Evolutionary conservation across 1,284 basidiomycete genomes (phyloP).

Genomic region (Amylostereum areolatum): DNA sequence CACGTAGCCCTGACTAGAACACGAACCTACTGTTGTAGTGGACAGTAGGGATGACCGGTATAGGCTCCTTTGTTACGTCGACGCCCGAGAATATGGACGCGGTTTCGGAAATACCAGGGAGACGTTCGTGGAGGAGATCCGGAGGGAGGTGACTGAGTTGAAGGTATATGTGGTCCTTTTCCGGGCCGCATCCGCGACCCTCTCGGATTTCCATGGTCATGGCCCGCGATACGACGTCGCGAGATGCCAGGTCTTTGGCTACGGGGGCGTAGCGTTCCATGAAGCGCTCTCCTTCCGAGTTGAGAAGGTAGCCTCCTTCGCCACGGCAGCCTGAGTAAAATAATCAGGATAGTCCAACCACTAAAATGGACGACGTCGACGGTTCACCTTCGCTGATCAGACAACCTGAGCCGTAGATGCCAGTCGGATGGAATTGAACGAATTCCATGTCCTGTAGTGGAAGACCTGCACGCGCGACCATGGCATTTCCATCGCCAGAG

Average conservation of each 20-base stretch:
- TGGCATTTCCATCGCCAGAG: constrained; percentile 98
- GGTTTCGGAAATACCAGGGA: constrained; percentile 99
- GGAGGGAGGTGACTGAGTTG: constrained; percentile 97
- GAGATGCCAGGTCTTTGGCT: constrained; percentile 98
- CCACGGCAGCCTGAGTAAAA: constrained; percentile 80
- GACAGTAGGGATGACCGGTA: constrained; percentile 93
- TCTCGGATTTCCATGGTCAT: constrained; percentile 99
- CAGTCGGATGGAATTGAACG: constrained; percentile 99
- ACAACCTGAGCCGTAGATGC: constrained; percentile 99
- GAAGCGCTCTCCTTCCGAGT: constrained; percentile 99
- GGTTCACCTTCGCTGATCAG: constrained; percentile 99
- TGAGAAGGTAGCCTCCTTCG: constrained; percentile 98
- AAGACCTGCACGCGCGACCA: constrained; percentile 95
- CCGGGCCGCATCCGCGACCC: constrained; percentile 97
- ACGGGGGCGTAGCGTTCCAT: constrained; percentile 99
- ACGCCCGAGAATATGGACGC: constrained; percentile 99
- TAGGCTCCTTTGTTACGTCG: constrained; percentile 99
- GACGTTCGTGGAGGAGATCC: constrained; percentile 92
- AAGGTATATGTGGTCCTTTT: constrained; percentile 97
- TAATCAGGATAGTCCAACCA: not conserved
- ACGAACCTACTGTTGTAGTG: constrained; percentile 85
- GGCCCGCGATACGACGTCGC: constrained; percentile 98
- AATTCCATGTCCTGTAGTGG: constrained; percentile 98
- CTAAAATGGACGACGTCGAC: constrained; percentile 12
- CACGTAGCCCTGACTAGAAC: too few species aligned